These are phyloP conservation scores for Vitis rupestris DNA, from an alignment of 164 flowering plant genomes.

Conservation along the genomic window DNA sequence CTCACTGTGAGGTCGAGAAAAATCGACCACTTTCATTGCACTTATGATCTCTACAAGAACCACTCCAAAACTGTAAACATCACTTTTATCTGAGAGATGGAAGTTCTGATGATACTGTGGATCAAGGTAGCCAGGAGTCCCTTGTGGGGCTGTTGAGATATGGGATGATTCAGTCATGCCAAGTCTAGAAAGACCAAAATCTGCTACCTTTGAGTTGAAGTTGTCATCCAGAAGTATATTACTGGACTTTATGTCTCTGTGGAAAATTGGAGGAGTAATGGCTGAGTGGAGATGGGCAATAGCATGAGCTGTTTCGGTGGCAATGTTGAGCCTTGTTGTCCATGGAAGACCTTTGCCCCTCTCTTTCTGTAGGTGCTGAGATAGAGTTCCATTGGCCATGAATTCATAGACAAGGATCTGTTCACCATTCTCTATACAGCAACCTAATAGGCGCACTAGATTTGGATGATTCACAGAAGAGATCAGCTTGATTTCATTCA, in stretches of 20 bases:
- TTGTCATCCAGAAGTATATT: conserved; percentile 54
- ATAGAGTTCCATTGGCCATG: conserved; percentile 72
- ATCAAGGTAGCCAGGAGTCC: conserved; percentile 74
- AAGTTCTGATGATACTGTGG: conserved; percentile 68
- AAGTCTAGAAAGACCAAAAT: conserved; percentile 65
- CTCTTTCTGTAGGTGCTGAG: conserved; percentile 66
- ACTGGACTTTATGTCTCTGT: conserved; percentile 69
- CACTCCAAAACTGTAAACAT: conserved; percentile 70
- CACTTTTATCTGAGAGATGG: conserved; percentile 69
- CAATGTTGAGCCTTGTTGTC: conserved; percentile 61
- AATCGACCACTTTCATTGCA: conserved; percentile 62
- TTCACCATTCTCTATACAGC: conserved; percentile 66
- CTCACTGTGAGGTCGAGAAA: conserved; percentile 51
- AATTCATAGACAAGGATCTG: conserved; percentile 72
- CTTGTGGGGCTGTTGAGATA: conserved; percentile 69
- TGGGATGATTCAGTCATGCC: conserved; percentile 57
- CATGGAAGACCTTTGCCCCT: conserved; percentile 61
- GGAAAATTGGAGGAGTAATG: conserved; percentile 61
- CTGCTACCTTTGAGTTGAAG: conserved; percentile 58
- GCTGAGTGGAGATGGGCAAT: conserved; percentile 67
- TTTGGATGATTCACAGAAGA: conserved; percentile 74
- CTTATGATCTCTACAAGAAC: conserved; percentile 67
- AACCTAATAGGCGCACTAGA: conserved; percentile 71
- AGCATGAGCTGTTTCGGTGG: conserved; percentile 60
- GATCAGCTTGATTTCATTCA: conserved; percentile 74